Percentiles rank a stretch among this genome's conserved stretches.
phyloP scores from a whole-genome alignment of 2,329 filamentous ascomycete genomes.

The Emericellopsis cladophorae region DNA sequence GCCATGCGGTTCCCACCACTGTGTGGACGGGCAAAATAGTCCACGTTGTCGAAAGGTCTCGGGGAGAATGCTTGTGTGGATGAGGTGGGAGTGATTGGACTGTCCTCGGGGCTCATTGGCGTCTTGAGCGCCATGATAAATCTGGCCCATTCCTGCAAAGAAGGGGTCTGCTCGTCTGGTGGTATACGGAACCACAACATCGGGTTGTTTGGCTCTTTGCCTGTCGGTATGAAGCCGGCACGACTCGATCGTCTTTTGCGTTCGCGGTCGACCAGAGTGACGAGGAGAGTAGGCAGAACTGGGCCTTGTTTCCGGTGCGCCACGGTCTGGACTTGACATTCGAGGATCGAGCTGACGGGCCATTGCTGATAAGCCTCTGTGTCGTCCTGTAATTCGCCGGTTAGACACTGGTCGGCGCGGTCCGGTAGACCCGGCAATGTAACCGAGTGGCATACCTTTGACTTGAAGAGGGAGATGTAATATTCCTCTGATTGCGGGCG shows the following conservation, averaged over 20 bases:
- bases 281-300: conserved; percentile 43
- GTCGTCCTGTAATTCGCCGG: conserved; percentile 21
- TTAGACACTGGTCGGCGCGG: neutral
- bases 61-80: conserved; percentile 30
- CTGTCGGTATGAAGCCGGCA: conserved; percentile 38
- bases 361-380: conserved; percentile 40
- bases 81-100: conserved; percentile 40
- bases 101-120: conserved; percentile 32
- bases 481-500: conserved; percentile 21
- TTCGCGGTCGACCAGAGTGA: conserved; percentile 46
- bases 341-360: conserved; percentile 35
- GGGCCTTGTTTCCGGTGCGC: conserved; percentile 50
- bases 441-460: conserved; percentile 27
- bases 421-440: neutral
- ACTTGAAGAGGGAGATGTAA: conserved; percentile 42
- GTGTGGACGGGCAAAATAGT: conserved; percentile 27
- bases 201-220: conserved; percentile 33
- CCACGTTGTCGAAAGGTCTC: conserved; percentile 24
- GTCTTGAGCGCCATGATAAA: conserved; percentile 33
- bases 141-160: conserved; percentile 47
- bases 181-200: conserved; percentile 44
- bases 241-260: conserved; percentile 53
- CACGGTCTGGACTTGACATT: conserved; percentile 46
- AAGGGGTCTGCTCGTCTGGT: conserved; percentile 34
- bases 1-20: conserved; percentile 20